These are phyloP conservation scores for Biscogniauxia sp. DNA, from an alignment of 2,329 filamentous ascomycete species.

Conservation along the genomic window DNA sequence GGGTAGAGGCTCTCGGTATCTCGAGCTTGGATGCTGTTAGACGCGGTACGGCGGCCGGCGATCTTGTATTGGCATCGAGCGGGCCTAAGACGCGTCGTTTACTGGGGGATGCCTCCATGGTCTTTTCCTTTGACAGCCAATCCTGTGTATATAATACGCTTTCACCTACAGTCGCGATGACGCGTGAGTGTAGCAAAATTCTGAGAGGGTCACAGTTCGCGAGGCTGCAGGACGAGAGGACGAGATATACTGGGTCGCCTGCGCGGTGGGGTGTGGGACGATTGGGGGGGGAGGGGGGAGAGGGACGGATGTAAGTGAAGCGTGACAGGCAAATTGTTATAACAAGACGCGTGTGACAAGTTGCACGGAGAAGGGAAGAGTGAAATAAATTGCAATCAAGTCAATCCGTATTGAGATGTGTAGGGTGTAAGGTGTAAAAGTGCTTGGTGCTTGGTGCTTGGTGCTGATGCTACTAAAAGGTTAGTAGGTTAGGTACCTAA, in stretches of 20 bases:
- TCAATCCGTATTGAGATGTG: not conserved
- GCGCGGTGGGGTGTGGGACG: too few species aligned
- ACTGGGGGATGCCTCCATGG: slow-evolving; percentile 29
- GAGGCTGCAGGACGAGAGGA: too few species aligned
- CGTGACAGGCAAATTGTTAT: too few species aligned
- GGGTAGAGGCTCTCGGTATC: slow-evolving; percentile 9
- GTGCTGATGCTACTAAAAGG: not conserved
- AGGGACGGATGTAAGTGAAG: too few species aligned
- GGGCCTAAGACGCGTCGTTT: slow-evolving; percentile 31
- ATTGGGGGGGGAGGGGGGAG: too few species aligned
- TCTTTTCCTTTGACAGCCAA: not conserved
- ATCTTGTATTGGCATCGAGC: slow-evolving; percentile 29
- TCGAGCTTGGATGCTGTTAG: slow-evolving; percentile 17
- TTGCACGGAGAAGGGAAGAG: not conserved
- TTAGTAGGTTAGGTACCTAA: too few species aligned
- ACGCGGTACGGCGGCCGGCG: slow-evolving; percentile 13
- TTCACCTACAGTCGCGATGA: too few species aligned
- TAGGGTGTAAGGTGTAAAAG: too few species aligned
- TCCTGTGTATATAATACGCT: too few species aligned
- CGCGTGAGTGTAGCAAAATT: too few species aligned
- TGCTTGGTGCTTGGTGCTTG: not conserved
- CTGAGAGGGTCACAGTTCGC: too few species aligned
- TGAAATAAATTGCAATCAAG: not conserved
- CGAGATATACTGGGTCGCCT: too few species aligned
- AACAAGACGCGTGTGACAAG: not conserved